These are phyloP conservation scores for Salmacisia buchloeana DNA, from an alignment of 1,284 basidiomycete genomes.

Conservation along the genomic window DNA sequence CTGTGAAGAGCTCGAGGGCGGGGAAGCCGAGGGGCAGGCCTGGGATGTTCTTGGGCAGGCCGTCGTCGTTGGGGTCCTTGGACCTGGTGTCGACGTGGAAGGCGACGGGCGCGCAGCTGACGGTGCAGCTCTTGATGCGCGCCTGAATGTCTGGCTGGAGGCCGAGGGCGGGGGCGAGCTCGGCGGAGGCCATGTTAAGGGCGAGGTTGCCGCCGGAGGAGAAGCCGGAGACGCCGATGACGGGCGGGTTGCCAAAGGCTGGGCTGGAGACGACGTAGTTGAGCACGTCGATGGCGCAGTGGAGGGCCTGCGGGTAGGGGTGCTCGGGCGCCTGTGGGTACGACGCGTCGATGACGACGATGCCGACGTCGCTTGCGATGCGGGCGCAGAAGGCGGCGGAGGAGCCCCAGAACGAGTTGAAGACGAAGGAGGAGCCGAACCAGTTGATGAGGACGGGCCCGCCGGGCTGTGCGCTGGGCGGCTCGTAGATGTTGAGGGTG, in stretches of 20 bases:
- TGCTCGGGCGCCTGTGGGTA: slow-evolving; percentile 7
- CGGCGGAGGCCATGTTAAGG: slow-evolving; percentile 6
- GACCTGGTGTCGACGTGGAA: slow-evolving; percentile 6
- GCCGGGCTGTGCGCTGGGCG: background rate
- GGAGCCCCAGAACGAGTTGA: slow-evolving; percentile 8
- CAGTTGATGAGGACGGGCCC: slow-evolving; percentile 8
- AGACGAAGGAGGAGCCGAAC: slow-evolving; percentile 7
- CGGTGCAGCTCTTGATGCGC: background rate
- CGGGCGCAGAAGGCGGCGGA: background rate
- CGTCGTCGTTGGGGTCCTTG: slow-evolving; percentile 7
- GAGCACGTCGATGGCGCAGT: slow-evolving; percentile 5
- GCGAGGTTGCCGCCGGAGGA: slow-evolving; percentile 2
- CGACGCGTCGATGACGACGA: slow-evolving; percentile 4
- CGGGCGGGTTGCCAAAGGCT: background rate
- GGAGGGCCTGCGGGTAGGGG: slow-evolving; percentile 6
- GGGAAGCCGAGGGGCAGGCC: slow-evolving; percentile 2
- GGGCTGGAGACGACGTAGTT: slow-evolving; percentile 6
- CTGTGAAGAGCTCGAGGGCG: slow-evolving; percentile 4
- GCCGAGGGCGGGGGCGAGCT: slow-evolving; percentile 1
- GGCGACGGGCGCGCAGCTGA: background rate
- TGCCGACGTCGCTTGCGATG: background rate
- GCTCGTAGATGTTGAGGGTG: slow-evolving; percentile 8
- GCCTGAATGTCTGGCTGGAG: background rate
- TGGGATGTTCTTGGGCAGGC: background rate
- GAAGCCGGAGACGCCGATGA: slow-evolving; percentile 3